Conservation (phyloP, 306 rosid genomes). For the Lathyrus oleraceus region DNA sequence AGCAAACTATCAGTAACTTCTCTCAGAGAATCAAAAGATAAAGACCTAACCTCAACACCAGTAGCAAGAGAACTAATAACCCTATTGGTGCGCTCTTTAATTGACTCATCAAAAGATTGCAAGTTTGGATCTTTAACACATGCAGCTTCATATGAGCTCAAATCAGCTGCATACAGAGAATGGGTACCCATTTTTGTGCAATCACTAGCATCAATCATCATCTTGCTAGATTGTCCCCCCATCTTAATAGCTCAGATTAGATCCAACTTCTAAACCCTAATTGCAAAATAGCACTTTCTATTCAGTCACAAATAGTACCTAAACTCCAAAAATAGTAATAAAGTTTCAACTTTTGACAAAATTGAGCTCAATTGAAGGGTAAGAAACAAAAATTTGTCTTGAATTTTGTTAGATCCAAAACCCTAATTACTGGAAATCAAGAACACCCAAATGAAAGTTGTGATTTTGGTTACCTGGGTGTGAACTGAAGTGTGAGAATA, state of each 20-base stretch:
- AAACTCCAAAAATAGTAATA: not conserved
- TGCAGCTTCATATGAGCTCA: constrained; percentile 71
- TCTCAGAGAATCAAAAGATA: constrained; percentile 63
- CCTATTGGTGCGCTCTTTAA: constrained; percentile 59
- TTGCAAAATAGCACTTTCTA: not conserved
- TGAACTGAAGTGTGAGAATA: constrained; percentile 26
- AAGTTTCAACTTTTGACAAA: constrained; percentile 21
- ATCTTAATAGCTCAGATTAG: constrained; percentile 40
- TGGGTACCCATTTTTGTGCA: constrained; percentile 42
- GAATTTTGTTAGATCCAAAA: constrained; percentile 31
- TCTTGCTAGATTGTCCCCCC: constrained; percentile 75
- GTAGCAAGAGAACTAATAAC: constrained; percentile 60
- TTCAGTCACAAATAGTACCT: not conserved
- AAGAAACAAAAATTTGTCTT: constrained; percentile 1
- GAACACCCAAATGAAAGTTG: constrained; percentile 23
- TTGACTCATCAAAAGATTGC: constrained; percentile 54
- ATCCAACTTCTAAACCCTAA: constrained; percentile 25
- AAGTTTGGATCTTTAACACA: constrained; percentile 59
- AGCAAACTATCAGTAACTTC: constrained; percentile 65
- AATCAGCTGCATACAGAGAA: constrained; percentile 49
- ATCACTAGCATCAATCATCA: constrained; percentile 17
- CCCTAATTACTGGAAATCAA: not conserved
- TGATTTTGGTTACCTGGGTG: constrained; percentile 37
- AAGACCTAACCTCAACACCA: constrained; percentile 54
- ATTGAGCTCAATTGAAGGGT: not conserved